Evolutionary conservation across 176 grass and related monocot genomes (phyloP).

Genomic region (Stipa capillata): DNA sequence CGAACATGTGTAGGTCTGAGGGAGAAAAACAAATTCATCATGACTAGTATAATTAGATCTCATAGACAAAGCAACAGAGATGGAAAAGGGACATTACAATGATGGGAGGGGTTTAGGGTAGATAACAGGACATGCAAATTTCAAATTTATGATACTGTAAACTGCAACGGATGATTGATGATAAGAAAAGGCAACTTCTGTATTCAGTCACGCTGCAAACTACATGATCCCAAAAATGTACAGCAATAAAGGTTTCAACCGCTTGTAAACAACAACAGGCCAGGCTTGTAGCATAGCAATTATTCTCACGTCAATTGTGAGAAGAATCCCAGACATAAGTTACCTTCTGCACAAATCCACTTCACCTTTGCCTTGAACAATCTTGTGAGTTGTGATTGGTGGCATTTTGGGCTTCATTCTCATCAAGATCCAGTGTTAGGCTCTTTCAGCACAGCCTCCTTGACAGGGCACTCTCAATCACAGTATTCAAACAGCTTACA

Average conservation of each 20-base stretch:
- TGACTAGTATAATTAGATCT: neutral
- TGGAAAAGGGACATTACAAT: neutral
- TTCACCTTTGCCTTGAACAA: neutral
- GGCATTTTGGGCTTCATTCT: slow-evolving; percentile 20
- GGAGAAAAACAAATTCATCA: neutral
- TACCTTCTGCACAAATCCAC: slow-evolving; percentile 7
- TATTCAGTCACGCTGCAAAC: slow-evolving; percentile 11
- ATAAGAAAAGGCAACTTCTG: neutral
- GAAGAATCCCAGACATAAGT: neutral
- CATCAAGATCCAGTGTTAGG: slow-evolving; percentile 1
- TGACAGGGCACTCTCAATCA: neutral
- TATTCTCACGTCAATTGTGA: neutral
- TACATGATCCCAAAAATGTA: neutral
- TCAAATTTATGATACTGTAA: neutral
- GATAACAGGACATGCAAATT: neutral
- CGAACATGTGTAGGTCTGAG: neutral
- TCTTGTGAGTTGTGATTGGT: slow-evolving; percentile 9
- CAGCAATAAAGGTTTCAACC: neutral
- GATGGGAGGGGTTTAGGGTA: neutral
- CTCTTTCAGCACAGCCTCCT: slow-evolving; percentile 28
- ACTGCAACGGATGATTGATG: neutral
- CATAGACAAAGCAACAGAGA: neutral
- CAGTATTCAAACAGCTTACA: slow-evolving; percentile 37
- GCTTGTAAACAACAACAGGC: neutral
- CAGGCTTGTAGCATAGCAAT: neutral